Percentiles rank a stretch among this genome's conserved stretches.
These are phyloP conservation scores for Penicillium chermesinum DNA, from an alignment of 495 filamentous ascomycete genomes.

Conservation along the genomic window DNA sequence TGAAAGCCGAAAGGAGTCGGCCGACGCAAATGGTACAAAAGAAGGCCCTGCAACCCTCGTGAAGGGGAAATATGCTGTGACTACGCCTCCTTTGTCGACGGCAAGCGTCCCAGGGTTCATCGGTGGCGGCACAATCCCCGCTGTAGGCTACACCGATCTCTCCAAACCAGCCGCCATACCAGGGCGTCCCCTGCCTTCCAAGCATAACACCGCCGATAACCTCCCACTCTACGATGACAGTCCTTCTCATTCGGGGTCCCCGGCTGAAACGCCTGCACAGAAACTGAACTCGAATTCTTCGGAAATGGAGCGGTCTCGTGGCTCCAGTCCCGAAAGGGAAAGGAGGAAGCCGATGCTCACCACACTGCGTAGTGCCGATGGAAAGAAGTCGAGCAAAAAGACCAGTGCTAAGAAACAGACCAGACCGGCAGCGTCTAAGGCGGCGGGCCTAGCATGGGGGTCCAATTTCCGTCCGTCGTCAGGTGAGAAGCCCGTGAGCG, in stretches of 20 bases:
- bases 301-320: conserved; percentile 51
- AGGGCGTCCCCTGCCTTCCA: conserved; percentile 49
- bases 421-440: conserved; percentile 66
- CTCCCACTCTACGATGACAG: conserved; percentile 13
- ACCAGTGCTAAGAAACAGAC: conserved; percentile 32
- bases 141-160: conserved; percentile 70
- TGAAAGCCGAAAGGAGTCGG: conserved; percentile 63
- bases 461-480: conserved; percentile 39
- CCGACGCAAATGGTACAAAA: conserved; percentile 26
- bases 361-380: conserved; percentile 63
- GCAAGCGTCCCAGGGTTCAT: conserved; percentile 54
- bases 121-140: conserved; percentile 75
- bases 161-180: conserved; percentile 65
- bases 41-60: conserved; percentile 13
- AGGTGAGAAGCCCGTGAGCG: conserved; percentile 28
- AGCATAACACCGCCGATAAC: conserved; percentile 48
- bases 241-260: conserved; percentile 1
- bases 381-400: conserved; percentile 55
- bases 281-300: conserved; percentile 37
- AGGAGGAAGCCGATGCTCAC: conserved; percentile 75
- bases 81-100: conserved; percentile 8
- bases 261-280: conserved; percentile 26
- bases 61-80: conserved; percentile 14
- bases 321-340: conserved; percentile 65
- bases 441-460: conserved; percentile 83